phyloP scores from a whole-genome alignment of 2,329 filamentous ascomycete genomes.

The Arachnomyces sp. region DNA sequence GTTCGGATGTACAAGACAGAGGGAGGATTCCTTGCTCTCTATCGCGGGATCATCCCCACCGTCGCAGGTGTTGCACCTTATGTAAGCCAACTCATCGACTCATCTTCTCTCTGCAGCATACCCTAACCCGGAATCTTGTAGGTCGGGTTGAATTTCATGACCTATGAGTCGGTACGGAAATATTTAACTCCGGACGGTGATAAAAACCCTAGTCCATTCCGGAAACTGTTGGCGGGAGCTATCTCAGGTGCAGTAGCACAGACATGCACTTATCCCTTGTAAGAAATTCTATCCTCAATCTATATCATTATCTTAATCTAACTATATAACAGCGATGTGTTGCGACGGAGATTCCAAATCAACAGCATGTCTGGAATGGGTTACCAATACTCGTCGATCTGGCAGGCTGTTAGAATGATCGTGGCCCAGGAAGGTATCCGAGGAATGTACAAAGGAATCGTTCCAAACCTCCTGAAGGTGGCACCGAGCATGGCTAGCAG shows the following conservation, averaged over 20 bases:
- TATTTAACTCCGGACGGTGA: constrained; percentile 82
- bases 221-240: constrained; percentile 83
- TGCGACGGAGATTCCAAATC: constrained; percentile 91
- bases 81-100: constrained; percentile 38
- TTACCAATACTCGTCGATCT: constrained; percentile 83
- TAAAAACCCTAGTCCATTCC: constrained; percentile 65
- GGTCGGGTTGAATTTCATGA: constrained; percentile 98
- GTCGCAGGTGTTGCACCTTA: constrained; percentile 94
- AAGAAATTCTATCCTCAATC: constrained; percentile 32
- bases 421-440: constrained; percentile 70
- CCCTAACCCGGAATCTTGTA: constrained; percentile 25
- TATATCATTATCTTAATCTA: constrained; percentile 7
- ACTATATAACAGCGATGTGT: constrained; percentile 59
- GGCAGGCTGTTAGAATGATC: constrained; percentile 75
- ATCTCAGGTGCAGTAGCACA: constrained; percentile 95
- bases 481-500: constrained; percentile 97
- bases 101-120: constrained; percentile 12
- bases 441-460: constrained; percentile 91
- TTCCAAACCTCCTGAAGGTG: constrained; percentile 91
- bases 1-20: constrained; percentile 79
- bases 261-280: constrained; percentile 98
- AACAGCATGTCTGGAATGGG: constrained; percentile 99
- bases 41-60: constrained; percentile 87
- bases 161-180: constrained; percentile 80
- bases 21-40: constrained; percentile 76